Conservation (phyloP, 2,329 filamentous ascomycete species). For the Exophiala phaeomuriformis region DNA sequence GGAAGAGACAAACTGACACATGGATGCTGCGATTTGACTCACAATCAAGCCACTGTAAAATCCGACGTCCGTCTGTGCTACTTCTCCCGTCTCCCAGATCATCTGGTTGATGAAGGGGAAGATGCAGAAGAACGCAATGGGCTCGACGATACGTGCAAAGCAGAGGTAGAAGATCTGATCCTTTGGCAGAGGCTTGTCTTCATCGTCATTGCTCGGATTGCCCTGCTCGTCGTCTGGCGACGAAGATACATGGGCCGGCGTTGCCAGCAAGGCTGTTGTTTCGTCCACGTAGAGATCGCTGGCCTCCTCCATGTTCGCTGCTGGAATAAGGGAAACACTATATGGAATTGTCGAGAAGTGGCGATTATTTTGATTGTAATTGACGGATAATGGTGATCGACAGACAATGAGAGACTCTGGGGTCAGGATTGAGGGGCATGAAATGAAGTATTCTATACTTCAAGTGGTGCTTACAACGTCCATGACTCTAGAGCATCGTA, state of each 20-base stretch:
- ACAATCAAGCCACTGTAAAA: conserved; percentile 74
- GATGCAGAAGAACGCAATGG: conserved; percentile 75
- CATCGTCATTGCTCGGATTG: conserved; percentile 1
- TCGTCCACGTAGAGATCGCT: conserved; percentile 15
- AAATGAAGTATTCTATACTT: too few relatives aligned
- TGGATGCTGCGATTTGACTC: conserved; percentile 31
- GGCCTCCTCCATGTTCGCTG: conserved; percentile 8
- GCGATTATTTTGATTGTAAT: too few relatives aligned
- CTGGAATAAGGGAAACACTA: conserved; percentile 5
- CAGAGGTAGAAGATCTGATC: conserved; percentile 66
- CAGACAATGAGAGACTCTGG: too few relatives aligned
- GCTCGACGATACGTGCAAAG: conserved; percentile 64
- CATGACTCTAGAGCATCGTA: too few relatives aligned
- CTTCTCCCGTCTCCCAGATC: conserved; percentile 58
- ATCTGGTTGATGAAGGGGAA: conserved; percentile 75
- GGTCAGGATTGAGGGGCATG: too few relatives aligned
- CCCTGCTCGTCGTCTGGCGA: background rate
- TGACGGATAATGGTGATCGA: too few relatives aligned
- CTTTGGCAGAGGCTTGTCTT: conserved; percentile 44
- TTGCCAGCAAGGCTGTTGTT: conserved; percentile 19
- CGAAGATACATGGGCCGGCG: conserved; percentile 1
- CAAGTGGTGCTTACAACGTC: too few relatives aligned
- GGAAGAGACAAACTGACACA: background rate
- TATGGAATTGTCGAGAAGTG: too few relatives aligned
- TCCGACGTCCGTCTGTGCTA: conserved; percentile 61